Evolutionary conservation across 2,329 filamentous ascomycete species (phyloP), one percentile per base, ranked within the genome.

Genomic region (Exophiala dermatitidis): DNA sequence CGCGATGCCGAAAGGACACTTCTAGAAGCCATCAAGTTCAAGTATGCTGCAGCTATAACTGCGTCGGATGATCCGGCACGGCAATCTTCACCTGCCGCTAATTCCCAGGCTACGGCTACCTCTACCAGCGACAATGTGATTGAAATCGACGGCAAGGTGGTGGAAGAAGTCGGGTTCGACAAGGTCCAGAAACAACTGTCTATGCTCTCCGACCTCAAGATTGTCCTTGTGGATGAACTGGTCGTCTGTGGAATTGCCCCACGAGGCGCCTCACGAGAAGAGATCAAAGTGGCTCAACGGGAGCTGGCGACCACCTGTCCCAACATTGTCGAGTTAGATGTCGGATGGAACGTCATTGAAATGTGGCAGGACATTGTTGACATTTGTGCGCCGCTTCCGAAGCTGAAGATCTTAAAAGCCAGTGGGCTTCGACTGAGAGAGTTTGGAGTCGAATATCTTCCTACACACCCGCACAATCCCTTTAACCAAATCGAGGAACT

Each of bases 81-180:
- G 19, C 19, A 19, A 19, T 19, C 19, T 19, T 19, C 19, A 19
- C 19, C 19, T 19, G 19, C 19, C 19, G 19, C 19, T 19, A 19
- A 19, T 19, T 19, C 19, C 19, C 19, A 19, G 19, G 19, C 19
- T 19, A 19, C 19, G 19, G 19, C 19, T 19, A 31, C 36, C 2
- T 26, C 49, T 30, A 38, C 37, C 2, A 33, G 40, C 41, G 36
- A 57, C 3, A 51, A 41, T 5, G 40, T 51, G 28, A 48, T 81
- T 46, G 72, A 85, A 77, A 77, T 95, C 75, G 72, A 87, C 70
- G 77, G 79, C 36, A 97, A 97, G 71, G 80, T 90, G 12, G 91
- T 88, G 3, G 86, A 97, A 71, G 91, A 97, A 71, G 82, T 97
- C 33, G 93, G 93, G 31, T 97, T 97, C 63, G 90, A 95, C 62